Base-by-base conservation (phyloP, 305 asterid species). In the Petunia hybrid region DNA sequence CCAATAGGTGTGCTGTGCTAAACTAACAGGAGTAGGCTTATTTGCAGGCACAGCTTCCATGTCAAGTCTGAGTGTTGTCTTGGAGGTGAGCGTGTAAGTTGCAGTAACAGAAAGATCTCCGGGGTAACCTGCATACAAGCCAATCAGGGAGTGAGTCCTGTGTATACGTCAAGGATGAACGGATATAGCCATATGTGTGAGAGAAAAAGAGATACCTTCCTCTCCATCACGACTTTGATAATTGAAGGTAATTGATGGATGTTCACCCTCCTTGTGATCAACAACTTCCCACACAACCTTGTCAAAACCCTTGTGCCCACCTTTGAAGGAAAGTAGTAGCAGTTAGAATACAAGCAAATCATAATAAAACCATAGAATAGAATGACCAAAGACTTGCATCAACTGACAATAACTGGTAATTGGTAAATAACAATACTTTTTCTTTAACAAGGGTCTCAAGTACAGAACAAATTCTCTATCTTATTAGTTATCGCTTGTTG, bases 1-100 rank as follows among this genome's bases (percentile, higher is more conserved):
- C 99, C 99, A 96, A 55, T 96, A 96, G 5, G 99, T 94, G 85
- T 96, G 99, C 80, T 96, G 98, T 41, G 99, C 98, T 80, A 96
- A 85, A 87, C 85, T 96, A 87, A 96, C 89, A 2, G 97, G 98
- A 6, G 99, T 93, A 10, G 98, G 87, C 85, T 94, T 96, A 76
- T 90, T 88, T 85, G 81, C 82, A 2, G 97, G 93, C 55, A 91
- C 87, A 7, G 98, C 98, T 87, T 89, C 97, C 99, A 96, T 96
- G 88, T 96, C 98, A 2, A 96, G 99, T 81, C 92, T 89, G 93
- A 94, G 64, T 62, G 97, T 84, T 1, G 97, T 90, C 81, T 91
- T 92, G 45, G 95, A 87, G 39, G 91, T 83, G 65, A 96, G 97
- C 0, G 97, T 89, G 67, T 96, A 94, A 0, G 96, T 91, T 7